A percentile compares a stretch with the other conserved stretches of the same genome.
Evolutionary conservation across 2,329 filamentous ascomycete genomes (phyloP).

Genomic region (Cercospora nicotianae): DNA sequence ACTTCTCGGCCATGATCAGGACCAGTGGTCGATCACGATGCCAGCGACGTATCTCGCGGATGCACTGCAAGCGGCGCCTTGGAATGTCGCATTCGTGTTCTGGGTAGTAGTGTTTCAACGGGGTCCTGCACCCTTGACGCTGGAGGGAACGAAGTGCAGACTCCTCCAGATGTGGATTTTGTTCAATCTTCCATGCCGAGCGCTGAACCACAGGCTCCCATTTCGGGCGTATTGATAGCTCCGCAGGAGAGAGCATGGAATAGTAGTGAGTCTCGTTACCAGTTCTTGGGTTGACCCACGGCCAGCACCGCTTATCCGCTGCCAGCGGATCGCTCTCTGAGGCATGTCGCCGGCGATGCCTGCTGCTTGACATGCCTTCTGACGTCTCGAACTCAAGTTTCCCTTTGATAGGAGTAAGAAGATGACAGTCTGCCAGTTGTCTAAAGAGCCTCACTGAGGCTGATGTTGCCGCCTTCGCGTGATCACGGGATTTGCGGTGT

Average conservation of each 20-base stretch:
- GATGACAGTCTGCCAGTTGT: too few species aligned
- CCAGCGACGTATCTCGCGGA: constrained; percentile 18
- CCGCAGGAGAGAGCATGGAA: background rate
- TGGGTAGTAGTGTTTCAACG: constrained; percentile 14
- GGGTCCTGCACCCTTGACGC: constrained; percentile 19
- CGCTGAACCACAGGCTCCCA: constrained; percentile 20
- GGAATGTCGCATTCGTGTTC: constrained; percentile 20
- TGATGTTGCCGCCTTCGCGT: background rate
- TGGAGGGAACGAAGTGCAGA: constrained; percentile 16
- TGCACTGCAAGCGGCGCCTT: constrained; percentile 13
- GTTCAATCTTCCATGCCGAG: constrained; percentile 9
- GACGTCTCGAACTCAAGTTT: background rate
- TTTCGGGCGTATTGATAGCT: background rate
- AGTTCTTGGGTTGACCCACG: background rate
- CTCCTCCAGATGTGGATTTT: constrained; percentile 13
- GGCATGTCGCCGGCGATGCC: background rate
- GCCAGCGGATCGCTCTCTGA: background rate
- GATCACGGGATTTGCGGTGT: background rate
- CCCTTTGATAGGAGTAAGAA: background rate
- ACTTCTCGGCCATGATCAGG: constrained; percentile 11
- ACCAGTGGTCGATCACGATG: constrained; percentile 14
- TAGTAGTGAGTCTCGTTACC: background rate
- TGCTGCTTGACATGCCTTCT: background rate
- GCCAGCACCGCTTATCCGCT: background rate
- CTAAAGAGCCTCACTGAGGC: background rate